phyloP scores from a whole-genome alignment of 176 grass and related monocot genomes.

The Paspalum vaginatum region DNA sequence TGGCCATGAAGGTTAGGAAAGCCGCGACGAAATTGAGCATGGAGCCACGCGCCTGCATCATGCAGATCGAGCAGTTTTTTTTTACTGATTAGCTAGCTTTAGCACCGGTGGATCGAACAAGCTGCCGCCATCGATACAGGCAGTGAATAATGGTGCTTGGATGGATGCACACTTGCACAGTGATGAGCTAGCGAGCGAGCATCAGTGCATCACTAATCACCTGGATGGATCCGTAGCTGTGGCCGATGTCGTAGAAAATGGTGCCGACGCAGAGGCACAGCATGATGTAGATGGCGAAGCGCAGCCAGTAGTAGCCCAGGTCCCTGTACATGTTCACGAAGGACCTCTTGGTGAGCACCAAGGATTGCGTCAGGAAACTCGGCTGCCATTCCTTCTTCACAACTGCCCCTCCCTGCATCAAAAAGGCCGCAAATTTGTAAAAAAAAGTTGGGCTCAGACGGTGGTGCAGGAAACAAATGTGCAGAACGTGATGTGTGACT shows the following conservation, averaged over 20 bases:
- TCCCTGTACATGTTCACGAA: slow-evolving; percentile 98
- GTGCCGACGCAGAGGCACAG: slow-evolving; percentile 83
- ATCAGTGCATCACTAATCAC: background rate
- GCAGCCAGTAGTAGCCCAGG: slow-evolving; percentile 92
- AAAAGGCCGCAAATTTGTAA: background rate
- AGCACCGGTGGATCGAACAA: background rate
- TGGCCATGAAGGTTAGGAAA: slow-evolving; percentile 97
- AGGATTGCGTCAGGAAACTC: slow-evolving; percentile 65
- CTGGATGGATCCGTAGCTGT: slow-evolving; percentile 78
- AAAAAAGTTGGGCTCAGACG: background rate
- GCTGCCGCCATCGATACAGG: background rate
- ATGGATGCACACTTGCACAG: background rate
- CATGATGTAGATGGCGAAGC: slow-evolving; percentile 71
- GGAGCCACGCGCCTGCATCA: slow-evolving; percentile 67
- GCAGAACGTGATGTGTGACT: background rate
- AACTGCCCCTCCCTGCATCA: slow-evolving; percentile 55
- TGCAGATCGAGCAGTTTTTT: background rate
- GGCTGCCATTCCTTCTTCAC: slow-evolving; percentile 66
- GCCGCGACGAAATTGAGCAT: slow-evolving; percentile 85
- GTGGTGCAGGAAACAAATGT: background rate
- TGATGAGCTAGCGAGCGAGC: background rate
- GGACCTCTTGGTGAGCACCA: slow-evolving; percentile 82
- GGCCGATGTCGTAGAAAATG: slow-evolving; percentile 67
- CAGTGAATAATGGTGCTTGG: background rate
- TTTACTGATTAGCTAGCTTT: background rate